Base-by-base conservation (phyloP, 106 monocot species). In the Vanilla planifolia region DNA sequence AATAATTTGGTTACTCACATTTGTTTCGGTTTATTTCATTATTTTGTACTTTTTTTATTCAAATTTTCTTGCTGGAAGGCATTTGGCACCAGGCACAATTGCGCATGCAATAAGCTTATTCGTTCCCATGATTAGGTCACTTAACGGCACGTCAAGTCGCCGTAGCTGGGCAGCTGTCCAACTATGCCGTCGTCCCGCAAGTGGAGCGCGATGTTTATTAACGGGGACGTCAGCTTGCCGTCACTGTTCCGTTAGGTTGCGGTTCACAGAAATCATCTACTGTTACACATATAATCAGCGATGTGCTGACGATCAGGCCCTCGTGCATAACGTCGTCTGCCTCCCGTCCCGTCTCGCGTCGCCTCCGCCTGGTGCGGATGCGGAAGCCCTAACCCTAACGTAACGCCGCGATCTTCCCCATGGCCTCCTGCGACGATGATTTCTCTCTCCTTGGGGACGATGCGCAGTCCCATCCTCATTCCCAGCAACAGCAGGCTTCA, bases 391-490 rank as follows among this genome's bases (percentile, higher is more conserved):
- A 86, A 77, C 74, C 82, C 75, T 76, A 79, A 79, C 82, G 70
- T 84, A 79, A 80, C 79, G 73, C 77, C 75, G 72, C 75, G 79
- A 55, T 57, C 67, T 6, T 41, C 43, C 21, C 61, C 51, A 80
- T 85, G 77, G 75, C 78, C 64, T 71, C 74, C 62, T 82, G 75
- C 70, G 78, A 85, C 78, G 90, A 90, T 59, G 85, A 82, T 71
- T 81, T 79, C 76, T 17, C 39, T 59, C 79, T 85, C 48, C 70
- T 90, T 62, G 78, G 70, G 5, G 85, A 85, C 72, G 89, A 75
- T 15, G 72, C 63, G 24, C 76, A 59, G 17, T 64, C 58, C 20
- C 69, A 45, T 32, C 62, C 40, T 3, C 43, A 48, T 24, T 61
- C 55, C 25, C 72, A 73, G 20, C 79, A 61, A 21, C 79, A 61